These are phyloP conservation scores for Corymbia citriodora DNA, from an alignment of 441 rosid species.

Conservation along the genomic window DNA sequence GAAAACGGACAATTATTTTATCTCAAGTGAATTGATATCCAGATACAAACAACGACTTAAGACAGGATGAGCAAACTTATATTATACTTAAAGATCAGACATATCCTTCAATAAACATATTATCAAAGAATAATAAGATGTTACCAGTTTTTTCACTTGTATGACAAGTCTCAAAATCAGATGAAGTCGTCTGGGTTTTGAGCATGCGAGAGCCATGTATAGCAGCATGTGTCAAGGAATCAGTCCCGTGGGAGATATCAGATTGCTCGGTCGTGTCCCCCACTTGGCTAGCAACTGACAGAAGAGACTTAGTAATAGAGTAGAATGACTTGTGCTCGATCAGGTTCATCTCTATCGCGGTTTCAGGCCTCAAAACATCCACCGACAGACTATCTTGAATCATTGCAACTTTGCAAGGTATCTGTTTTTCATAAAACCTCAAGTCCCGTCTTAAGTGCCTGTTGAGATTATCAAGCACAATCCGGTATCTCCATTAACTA, in stretches of 20 bases:
- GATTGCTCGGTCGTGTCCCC: slow-evolving; percentile 13
- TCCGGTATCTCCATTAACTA: not conserved
- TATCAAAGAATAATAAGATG: not conserved
- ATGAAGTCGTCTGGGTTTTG: not conserved
- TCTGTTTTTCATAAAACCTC: slow-evolving; percentile 34
- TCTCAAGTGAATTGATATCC: not conserved
- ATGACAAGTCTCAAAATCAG: slow-evolving; percentile 12
- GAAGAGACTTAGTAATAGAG: slow-evolving; percentile 33
- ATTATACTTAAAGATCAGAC: not conserved
- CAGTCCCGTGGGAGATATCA: slow-evolving; percentile 3
- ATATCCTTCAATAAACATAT: not conserved
- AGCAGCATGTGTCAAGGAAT: not conserved
- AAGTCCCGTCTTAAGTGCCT: slow-evolving; percentile 51
- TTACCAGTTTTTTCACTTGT: slow-evolving; percentile 27
- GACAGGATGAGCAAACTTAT: not conserved
- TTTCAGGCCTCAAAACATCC: slow-evolving; percentile 16
- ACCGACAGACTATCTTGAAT: slow-evolving; percentile 36
- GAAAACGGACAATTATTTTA: not conserved
- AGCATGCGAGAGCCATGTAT: slow-evolving; percentile 4
- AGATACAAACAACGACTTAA: not conserved
- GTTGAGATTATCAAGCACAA: not conserved
- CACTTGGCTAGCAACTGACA: slow-evolving; percentile 2
- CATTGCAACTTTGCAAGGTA: slow-evolving; percentile 46
- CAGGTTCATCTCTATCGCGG: slow-evolving; percentile 5
- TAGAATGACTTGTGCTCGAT: slow-evolving; percentile 22